A percentile compares a stretch with the other conserved stretches of the same genome.
phyloP scores from a whole-genome alignment of 495 filamentous ascomycete species.

The Penicillium nucicola region DNA sequence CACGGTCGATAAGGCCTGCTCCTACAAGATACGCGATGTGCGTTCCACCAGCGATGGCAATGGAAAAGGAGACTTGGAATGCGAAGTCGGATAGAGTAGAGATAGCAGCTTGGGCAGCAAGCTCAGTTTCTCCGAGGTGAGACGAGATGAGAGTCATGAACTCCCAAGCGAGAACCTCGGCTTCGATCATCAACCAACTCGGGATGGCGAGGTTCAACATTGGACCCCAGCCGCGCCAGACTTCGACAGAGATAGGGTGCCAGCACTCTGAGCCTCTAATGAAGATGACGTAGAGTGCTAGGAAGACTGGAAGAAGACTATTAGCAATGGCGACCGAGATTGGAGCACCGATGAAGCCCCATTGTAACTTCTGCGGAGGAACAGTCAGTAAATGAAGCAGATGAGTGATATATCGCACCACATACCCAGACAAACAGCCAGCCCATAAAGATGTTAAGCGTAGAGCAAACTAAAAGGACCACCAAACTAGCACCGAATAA shows the following conservation, averaged over 20 bases:
- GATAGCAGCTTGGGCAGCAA: constrained; percentile 60
- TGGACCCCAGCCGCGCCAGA: constrained; percentile 50
- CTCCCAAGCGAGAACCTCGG: constrained; percentile 57
- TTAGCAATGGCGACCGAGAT: constrained; percentile 53
- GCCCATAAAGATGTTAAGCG: constrained; percentile 63
- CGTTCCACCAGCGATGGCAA: constrained; percentile 61
- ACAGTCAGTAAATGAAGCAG: background rate
- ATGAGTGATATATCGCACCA: background rate
- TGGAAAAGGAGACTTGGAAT: constrained; percentile 60
- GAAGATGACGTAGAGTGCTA: constrained; percentile 51
- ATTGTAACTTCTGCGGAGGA: constrained; percentile 29
- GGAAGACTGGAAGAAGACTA: constrained; percentile 48
- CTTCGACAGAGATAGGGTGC: constrained; percentile 48
- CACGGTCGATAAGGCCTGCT: constrained; percentile 27
- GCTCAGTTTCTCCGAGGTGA: constrained; percentile 31
- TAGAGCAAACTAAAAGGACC: constrained; percentile 62
- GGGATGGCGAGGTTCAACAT: constrained; percentile 58
- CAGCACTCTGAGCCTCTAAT: constrained; percentile 51
- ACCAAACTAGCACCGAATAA: constrained; percentile 66
- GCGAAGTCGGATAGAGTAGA: constrained; percentile 52
- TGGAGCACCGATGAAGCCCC: constrained; percentile 59
- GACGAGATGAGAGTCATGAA: constrained; percentile 52
- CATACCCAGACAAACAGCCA: constrained; percentile 65
- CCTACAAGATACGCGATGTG: constrained; percentile 65
- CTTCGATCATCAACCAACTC: constrained; percentile 53